Evolutionary conservation across 2,329 filamentous ascomycete species (phyloP).

Genomic region (Venturia aucupariae): DNA sequence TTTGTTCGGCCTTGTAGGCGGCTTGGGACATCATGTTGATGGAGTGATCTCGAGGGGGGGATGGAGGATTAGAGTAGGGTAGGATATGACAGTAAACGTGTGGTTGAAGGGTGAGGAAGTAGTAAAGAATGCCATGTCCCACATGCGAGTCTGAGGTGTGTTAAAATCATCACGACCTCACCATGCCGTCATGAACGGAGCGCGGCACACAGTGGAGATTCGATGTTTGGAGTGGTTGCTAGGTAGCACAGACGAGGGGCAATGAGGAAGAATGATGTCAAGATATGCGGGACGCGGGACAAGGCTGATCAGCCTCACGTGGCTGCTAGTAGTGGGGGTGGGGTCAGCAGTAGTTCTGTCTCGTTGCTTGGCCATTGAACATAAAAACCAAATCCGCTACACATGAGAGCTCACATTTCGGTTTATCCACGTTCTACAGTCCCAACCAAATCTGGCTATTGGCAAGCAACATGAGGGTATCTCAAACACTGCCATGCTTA

Average conservation of each 20-base stretch:
- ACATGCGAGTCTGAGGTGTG: background rate
- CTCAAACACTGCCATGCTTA: background rate
- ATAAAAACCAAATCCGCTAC: too few species aligned
- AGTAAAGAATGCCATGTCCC: background rate
- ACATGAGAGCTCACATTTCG: too few species aligned
- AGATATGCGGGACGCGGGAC: background rate
- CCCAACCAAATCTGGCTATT: background rate
- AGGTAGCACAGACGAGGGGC: background rate
- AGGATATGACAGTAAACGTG: background rate
- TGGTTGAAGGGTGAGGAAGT: background rate
- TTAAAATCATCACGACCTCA: background rate
- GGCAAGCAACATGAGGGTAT: background rate
- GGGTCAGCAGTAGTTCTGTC: too few species aligned
- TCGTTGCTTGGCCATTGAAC: too few species aligned
- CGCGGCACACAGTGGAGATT: too few species aligned
- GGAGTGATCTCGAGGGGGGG: background rate
- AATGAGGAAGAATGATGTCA: conserved; percentile 7
- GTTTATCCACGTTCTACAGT: background rate
- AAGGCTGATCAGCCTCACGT: background rate
- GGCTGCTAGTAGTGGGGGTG: too few species aligned
- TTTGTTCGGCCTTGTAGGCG: conserved; percentile 58
- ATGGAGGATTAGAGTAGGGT: background rate
- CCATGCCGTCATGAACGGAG: background rate
- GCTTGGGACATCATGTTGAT: conserved; percentile 54
- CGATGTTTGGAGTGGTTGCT: background rate